These are phyloP conservation scores for Puccinia triticina DNA, from an alignment of 1,284 basidiomycete genomes.

Conservation along the genomic window DNA sequence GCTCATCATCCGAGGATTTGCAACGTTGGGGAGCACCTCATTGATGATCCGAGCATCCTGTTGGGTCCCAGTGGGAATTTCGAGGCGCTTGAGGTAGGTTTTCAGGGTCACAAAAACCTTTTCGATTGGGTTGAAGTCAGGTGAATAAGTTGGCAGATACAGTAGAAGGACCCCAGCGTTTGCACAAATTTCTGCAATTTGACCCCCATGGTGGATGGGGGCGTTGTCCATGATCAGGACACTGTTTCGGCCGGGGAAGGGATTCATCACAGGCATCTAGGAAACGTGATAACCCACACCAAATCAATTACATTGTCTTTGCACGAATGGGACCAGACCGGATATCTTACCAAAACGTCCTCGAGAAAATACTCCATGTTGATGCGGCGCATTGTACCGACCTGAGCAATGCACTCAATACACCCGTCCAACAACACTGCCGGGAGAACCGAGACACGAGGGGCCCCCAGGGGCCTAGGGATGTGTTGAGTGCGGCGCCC, in stretches of 20 bases:
- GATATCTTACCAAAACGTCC: neutral
- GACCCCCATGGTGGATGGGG: neutral
- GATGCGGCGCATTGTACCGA: no score
- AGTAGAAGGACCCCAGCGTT: neutral
- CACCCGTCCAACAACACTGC: neutral
- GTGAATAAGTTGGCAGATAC: neutral
- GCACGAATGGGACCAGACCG: neutral
- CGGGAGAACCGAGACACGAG: neutral
- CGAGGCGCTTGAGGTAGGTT: neutral
- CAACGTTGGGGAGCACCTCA: no score
- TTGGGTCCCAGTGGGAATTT: neutral
- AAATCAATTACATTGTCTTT: neutral
- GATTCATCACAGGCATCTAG: slow-evolving; percentile 24
- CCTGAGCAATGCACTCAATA: neutral
- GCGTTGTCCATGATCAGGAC: neutral
- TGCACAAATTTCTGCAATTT: neutral
- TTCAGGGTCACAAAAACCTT: neutral
- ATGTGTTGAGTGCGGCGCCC: no score
- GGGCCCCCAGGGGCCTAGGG: neutral
- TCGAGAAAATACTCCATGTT: no score
- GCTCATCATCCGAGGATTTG: no score
- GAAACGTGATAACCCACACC: neutral
- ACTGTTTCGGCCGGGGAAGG: neutral
- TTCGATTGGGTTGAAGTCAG: slow-evolving; percentile 3
- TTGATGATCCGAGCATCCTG: neutral